Base-by-base conservation (phyloP, 2,329 filamentous ascomycete genomes). In the Aspergillus udagawae region DNA sequence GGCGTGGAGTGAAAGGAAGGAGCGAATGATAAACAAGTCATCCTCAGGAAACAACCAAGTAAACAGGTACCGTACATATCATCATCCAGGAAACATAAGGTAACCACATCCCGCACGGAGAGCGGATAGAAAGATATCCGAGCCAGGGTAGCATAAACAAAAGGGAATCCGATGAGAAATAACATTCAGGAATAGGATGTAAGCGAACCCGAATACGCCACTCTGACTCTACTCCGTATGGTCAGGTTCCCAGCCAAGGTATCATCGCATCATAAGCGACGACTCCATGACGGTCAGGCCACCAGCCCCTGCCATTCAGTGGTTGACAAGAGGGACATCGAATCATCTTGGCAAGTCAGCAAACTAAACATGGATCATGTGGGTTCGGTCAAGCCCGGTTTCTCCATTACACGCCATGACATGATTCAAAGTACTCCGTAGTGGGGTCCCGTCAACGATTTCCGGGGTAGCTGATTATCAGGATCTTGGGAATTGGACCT, bases 111-210 rank as follows among this genome's bases (percentile, higher is more conserved):
- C 5, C n/a, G 7, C 20, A 51, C 29, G 49, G 49, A 29, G 27
- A 51, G 3, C 49, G 25, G 49, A 41, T 35, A 51, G 20, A 41
- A 25, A 14, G 28, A 51, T 29, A 51, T 41, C 49, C 49, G 49
- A 51, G 23, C 49, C n/a, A 6, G 28, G 49, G 29, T 25, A 32
- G 20, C 27, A 32, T 35, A 7, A 32, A 38, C 9, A 21, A 20
- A 51, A 49, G 10, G 20, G 27, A 51, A 29, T 35, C 14, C n/a
- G 49, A 51, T 12, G 49, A 68, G 5, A 21, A 6, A 8, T 2
- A 7, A 8, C 7, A 47, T n/a, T 17, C 32, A 38, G 14, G 32
- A 25, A 6, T 23, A 47, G 12, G 21, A 47, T 27, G 10, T 12
- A 25, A 47, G 21, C 44, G 21, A 47, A 25, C 21, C 44, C 44